Evolutionary conservation across 108 stramenopile genomes (phyloP).

Genomic region (Discostella pseudostelligera): DNA sequence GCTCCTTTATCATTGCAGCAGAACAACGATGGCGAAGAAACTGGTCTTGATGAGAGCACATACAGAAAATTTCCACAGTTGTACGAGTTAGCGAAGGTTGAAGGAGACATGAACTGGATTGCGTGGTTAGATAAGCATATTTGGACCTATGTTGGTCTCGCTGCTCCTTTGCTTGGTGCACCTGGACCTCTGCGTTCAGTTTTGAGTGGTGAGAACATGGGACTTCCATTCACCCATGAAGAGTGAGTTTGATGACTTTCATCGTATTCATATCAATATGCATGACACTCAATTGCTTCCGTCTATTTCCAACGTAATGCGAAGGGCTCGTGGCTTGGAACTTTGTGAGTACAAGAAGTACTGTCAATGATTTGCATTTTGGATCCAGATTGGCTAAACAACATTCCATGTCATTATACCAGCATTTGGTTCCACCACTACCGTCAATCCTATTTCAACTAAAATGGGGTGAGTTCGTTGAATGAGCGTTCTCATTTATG

Average conservation of each 20-base stretch:
- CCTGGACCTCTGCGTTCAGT: slow-evolving; percentile 84
- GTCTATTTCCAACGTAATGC: too few species aligned
- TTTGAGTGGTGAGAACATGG: slow-evolving; percentile 88
- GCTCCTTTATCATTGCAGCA: not conserved
- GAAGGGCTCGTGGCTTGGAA: slow-evolving; percentile 63
- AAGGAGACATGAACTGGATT: slow-evolving; percentile 75
- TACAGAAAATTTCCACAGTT: slow-evolving; percentile 44
- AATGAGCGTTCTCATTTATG: not conserved
- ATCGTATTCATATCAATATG: too few species aligned
- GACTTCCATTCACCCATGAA: slow-evolving; percentile 77
- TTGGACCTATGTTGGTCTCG: slow-evolving; percentile 80
- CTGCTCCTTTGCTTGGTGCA: slow-evolving; percentile 80
- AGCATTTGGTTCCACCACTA: slow-evolving; percentile 81
- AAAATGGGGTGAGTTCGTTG: slow-evolving; percentile 38
- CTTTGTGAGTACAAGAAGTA: slow-evolving; percentile 50
- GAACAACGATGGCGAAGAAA: not conserved
- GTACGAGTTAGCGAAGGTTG: slow-evolving; percentile 69
- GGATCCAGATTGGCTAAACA: not conserved
- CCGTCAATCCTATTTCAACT: slow-evolving; percentile 76
- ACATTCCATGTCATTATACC: not conserved
- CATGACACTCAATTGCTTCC: too few species aligned
- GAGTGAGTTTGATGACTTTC: slow-evolving; percentile 4
- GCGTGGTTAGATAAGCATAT: slow-evolving; percentile 81
- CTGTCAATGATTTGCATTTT: not conserved
- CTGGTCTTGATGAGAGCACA: slow-evolving; percentile 21